Evolutionary conservation across 2,329 filamentous ascomycete species (phyloP).

Genomic region (Exophiala oligosperma): DNA sequence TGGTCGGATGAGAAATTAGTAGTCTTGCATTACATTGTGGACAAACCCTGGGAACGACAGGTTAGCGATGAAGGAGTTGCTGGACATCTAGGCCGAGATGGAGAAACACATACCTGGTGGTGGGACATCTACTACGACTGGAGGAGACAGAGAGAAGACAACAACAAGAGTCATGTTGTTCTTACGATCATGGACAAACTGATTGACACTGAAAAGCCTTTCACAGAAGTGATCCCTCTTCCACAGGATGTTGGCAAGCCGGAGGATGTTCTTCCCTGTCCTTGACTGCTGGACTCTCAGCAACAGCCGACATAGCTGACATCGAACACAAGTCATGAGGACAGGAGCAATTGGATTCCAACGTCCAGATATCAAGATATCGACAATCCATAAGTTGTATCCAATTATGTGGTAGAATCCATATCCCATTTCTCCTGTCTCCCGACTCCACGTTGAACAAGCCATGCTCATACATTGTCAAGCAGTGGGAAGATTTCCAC

Average conservation of each 20-base stretch:
- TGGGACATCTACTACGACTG: slow-evolving; percentile 49
- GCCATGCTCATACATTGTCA: too few relatives aligned
- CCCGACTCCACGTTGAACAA: too few relatives aligned
- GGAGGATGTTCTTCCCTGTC: slow-evolving; percentile 22
- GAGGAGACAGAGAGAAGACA: slow-evolving; percentile 28
- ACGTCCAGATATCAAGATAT: too few relatives aligned
- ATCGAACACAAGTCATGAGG: too few relatives aligned
- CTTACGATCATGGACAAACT: slow-evolving; percentile 16
- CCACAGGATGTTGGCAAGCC: slow-evolving; percentile 21
- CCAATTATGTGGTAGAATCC: too few relatives aligned
- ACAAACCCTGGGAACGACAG: slow-evolving; percentile 55
- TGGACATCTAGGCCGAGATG: slow-evolving; percentile 53
- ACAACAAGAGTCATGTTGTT: slow-evolving; percentile 5
- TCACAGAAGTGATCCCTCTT: slow-evolving; percentile 19
- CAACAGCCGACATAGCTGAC: neutral
- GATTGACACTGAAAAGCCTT: slow-evolving; percentile 18
- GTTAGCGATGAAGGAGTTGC: slow-evolving; percentile 44
- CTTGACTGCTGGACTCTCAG: neutral
- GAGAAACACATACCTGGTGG: slow-evolving; percentile 55
- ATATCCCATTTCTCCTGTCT: too few relatives aligned
- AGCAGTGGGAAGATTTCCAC: neutral
- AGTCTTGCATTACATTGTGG: slow-evolving; percentile 55
- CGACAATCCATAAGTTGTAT: too few relatives aligned
- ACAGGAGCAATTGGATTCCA: too few relatives aligned
- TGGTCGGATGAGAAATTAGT: slow-evolving; percentile 52